Base-by-base conservation (phyloP, 2,329 filamentous ascomycete genomes). In the Colletotrichum salicis region DNA sequence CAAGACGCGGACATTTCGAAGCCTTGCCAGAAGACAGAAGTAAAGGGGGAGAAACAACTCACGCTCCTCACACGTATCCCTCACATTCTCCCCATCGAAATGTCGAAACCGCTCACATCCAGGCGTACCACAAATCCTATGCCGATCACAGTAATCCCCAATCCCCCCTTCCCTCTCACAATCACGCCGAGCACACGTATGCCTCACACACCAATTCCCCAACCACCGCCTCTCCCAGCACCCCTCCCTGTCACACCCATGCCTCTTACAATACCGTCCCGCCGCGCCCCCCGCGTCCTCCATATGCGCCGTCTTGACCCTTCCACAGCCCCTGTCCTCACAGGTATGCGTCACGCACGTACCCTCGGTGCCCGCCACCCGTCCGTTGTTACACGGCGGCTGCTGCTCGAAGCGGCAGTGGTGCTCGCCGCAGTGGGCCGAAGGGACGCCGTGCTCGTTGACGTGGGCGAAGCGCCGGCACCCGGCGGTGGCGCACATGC, bases 391-490 rank as follows among this genome's bases (percentile, higher is more conserved):
- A 70, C 79, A 81, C 24, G 70, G 74, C 54, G 31, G 65, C 59
- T 71, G 73, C 54, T 27, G 65, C 55, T 71, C 69, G 64, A 67
- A 71, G 56, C 78, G 74, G 52, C 79, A 80, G 72, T 74, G 79
- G 68, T 81, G 79, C 4, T 73, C 72, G 51, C 76, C 74, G 69
- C 79, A 81, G 66, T 76, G 77, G 4, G 74, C 74, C 12, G 76
- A 75, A 13, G 71, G 58, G 35, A 74, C 63, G 5, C 77, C 79
- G 35, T 74, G 75, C 8, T 76, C 77, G 13, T 78, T 75, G 29
- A 75, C 64, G 70, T 79, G 75, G 24, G 78, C 77, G 56, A 77
- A 75, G 3, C 76, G 76, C 5, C 57, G 56, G 57, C 79, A 80
- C 7, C 74, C 72, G 0, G 61, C 64, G 24, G 64, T 71, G 22